Evolutionary conservation across 345 rosid species (phyloP), one percentile per base, ranked within the genome.

Genomic region (Eutrema yunnanense): DNA sequence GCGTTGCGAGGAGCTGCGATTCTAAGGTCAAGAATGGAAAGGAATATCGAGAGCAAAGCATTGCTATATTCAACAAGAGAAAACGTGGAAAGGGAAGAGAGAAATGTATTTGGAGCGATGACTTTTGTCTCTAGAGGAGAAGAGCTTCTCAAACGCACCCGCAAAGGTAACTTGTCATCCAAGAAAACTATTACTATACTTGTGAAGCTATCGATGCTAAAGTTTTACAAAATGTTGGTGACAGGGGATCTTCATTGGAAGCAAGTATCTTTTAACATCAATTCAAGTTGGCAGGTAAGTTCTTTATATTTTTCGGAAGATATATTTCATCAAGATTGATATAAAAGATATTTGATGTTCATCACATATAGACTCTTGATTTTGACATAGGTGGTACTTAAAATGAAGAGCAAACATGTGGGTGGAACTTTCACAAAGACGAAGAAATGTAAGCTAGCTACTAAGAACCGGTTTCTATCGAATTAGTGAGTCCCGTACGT

Each of bases 181-280:
- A 71, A 9, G 57, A 63, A 76, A 47, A 60, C 2, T 0, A 2
- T 16, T 63, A 55, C 47, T 16, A 41, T 46, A 38, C 26, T 22
- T 38, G 1, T 43, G 42, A 69, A 2, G n/a, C 33, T 62, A 8
- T 13, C 2, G 16, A 47, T n/a, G 16, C 7, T 48, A 59, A 22
- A 43, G 30, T 19, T 42, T 49, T 0, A 2, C 5, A 40, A 19
- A 32, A 22, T 16, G 49, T n/a, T 75, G 63, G 75, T 79, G 53
- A 42, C 85, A 93, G 98, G 97, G 69, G 97, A 79, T 72, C 86
- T 90, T 52, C 97, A 93, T 73, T 86, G 97, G 98, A 93, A 93
- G 82, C 86, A 81, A 84, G 90, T 90, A 75, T 90, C 97, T 67
- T 84, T 93, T 77, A 84, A 81, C 74, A 82, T 89, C 72, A 85